Conservation (phyloP, 2,329 filamentous ascomycete species). For the Pseudodiploospora longispora region DNA sequence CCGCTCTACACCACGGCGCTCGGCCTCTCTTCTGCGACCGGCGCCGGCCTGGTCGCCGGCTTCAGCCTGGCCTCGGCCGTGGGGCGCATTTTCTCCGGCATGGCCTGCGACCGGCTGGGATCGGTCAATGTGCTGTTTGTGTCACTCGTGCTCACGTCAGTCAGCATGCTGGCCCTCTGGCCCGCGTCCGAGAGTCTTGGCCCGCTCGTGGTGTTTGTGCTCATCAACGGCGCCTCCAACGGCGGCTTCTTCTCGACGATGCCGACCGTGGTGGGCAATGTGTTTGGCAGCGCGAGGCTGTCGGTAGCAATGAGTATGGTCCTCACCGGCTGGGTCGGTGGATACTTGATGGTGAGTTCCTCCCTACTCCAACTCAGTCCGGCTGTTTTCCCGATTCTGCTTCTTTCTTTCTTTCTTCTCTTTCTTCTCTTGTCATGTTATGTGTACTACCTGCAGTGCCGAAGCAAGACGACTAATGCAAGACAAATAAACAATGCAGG, state of each 20-base stretch:
- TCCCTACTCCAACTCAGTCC: neutral
- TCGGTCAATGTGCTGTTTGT: constrained; percentile 46
- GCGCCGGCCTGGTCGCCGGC: constrained; percentile 50
- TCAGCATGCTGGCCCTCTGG: constrained; percentile 56
- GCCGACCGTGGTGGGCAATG: constrained; percentile 52
- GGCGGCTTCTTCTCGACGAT: constrained; percentile 57
- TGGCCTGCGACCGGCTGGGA: constrained; percentile 45
- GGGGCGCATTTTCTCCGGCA: constrained; percentile 46
- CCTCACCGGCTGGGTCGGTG: constrained; percentile 51
- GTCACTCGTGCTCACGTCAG: constrained; percentile 41
- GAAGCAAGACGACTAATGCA: too few relatives aligned
- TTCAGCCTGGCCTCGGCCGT: constrained; percentile 55
- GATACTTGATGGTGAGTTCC: constrained; percentile 48
- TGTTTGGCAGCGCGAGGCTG: constrained; percentile 48
- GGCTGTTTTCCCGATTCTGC: neutral
- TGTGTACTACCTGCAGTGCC: too few relatives aligned
- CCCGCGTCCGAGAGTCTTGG: constrained; percentile 47
- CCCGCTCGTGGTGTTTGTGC: constrained; percentile 46
- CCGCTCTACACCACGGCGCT: constrained; percentile 48
- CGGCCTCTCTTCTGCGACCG: constrained; percentile 42
- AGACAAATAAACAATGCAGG: constrained; percentile 20
- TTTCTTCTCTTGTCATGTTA: neutral
- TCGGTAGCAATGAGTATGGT: constrained; percentile 54
- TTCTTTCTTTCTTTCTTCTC: neutral
- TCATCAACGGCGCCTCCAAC: constrained; percentile 52